phyloP scores from a whole-genome alignment of 2,329 filamentous ascomycete species.

The Apiospora saccharicola region DNA sequence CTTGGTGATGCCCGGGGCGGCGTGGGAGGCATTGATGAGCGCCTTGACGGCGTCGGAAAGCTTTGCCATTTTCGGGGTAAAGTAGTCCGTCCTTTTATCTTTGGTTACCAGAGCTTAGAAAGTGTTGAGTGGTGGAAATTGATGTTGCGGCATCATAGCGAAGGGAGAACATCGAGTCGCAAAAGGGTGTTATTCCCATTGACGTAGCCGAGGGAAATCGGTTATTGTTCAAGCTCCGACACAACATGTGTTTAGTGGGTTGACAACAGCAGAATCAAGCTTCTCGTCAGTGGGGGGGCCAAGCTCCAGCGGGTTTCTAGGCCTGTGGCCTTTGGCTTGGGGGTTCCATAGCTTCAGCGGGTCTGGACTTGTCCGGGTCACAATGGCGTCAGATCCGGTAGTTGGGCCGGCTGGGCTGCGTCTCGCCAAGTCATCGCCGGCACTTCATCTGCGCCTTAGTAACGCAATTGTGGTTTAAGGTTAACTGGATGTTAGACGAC shows the following conservation, averaged over 20 bases:
- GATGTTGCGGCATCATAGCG: neutral
- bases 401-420: neutral
- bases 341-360: neutral
- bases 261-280: neutral
- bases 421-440: neutral
- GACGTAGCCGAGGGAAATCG: slow-evolving; percentile 26
- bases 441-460: neutral
- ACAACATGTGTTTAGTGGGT: neutral
- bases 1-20: slow-evolving; percentile 69
- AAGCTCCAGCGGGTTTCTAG: neutral
- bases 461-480: neutral
- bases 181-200: neutral
- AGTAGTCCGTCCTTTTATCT: neutral
- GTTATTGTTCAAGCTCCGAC: slow-evolving; percentile 31
- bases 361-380: neutral
- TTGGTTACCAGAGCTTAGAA: neutral
- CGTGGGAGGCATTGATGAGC: slow-evolving; percentile 74
- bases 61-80: slow-evolving; percentile 69
- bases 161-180: neutral
- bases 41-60: slow-evolving; percentile 75
- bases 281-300: neutral
- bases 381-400: slow-evolving; percentile 4
- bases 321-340: neutral
- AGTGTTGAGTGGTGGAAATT: neutral
- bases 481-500: neutral